Conservation (phyloP, 2,329 filamentous ascomycete species). For the Aspergillus floridensis region DNA sequence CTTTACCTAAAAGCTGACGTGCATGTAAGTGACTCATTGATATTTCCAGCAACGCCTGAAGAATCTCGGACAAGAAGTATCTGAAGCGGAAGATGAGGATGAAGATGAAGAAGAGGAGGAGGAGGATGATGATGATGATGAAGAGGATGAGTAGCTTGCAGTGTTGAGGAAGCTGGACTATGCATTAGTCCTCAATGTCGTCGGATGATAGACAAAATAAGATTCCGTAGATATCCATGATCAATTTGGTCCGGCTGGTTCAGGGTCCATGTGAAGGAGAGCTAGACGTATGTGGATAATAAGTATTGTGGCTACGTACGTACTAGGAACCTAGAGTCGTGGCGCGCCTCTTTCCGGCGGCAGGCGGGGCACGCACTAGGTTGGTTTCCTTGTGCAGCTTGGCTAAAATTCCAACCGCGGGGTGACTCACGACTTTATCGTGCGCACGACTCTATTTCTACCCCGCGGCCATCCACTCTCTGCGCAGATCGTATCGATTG, state of each 20-base stretch:
- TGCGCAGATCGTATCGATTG: conserved; percentile 16
- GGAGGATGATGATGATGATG: conserved; percentile 39
- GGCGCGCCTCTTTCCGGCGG: background rate
- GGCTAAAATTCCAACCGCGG: conserved; percentile 15
- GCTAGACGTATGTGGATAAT: background rate
- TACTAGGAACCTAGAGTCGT: background rate
- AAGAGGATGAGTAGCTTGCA: conserved; percentile 22
- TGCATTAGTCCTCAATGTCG: background rate
- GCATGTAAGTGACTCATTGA: conserved; percentile 4
- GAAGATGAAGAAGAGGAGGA: conserved; percentile 58
- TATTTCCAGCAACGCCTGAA: conserved; percentile 55
- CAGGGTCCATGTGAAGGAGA: background rate
- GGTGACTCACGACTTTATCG: conserved; percentile 15
- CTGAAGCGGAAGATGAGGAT: conserved; percentile 71
- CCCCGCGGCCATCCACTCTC: conserved; percentile 24
- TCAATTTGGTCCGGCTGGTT: background rate
- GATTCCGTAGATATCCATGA: background rate
- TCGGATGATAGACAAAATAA: background rate
- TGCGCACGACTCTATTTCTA: conserved; percentile 19
- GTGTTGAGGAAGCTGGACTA: conserved; percentile 8
- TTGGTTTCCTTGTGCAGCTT: background rate
- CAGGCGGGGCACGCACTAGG: conserved; percentile 1
- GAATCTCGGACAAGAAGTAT: conserved; percentile 67
- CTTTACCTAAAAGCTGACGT: background rate
- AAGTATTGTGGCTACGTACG: too few species aligned